phyloP scores from a whole-genome alignment of 805 yeast species.

The Starmerella bombi region DNA sequence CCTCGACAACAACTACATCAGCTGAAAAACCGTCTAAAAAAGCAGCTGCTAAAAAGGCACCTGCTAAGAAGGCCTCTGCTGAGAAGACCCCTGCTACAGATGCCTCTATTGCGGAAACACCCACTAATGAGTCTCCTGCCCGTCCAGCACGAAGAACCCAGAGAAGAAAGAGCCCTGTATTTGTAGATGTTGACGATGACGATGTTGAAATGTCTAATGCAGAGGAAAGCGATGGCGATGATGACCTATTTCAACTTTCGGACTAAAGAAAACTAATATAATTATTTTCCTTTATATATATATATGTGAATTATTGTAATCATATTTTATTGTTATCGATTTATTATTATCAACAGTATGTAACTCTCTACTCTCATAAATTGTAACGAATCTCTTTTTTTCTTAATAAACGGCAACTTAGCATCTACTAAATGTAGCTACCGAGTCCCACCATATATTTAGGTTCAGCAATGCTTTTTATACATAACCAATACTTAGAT shows the following conservation, averaged over 20 bases:
- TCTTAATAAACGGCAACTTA: too few species aligned
- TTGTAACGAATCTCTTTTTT: too few species aligned
- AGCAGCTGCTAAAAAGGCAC: not conserved
- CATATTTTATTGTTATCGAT: not conserved
- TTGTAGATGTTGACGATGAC: too few species aligned
- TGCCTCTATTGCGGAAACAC: too few species aligned
- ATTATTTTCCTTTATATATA: not conserved
- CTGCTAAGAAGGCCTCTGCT: not conserved
- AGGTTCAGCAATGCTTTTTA: not conserved
- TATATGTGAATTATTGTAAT: not conserved
- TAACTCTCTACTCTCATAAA: too few species aligned
- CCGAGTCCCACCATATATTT: too few species aligned
- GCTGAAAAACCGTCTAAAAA: not conserved
- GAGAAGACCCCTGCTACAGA: not conserved
- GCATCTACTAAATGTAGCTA: too few species aligned
- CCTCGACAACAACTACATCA: not conserved
- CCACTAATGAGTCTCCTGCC: too few species aligned
- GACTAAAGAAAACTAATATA: slow-evolving; percentile 2
- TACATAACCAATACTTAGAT: not conserved
- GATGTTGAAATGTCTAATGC: slow-evolving; percentile 10
- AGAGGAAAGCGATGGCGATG: slow-evolving; percentile 5
- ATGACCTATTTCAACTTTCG: slow-evolving; percentile 9
- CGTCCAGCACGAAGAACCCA: too few species aligned
- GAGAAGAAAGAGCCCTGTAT: too few species aligned
- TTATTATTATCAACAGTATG: not conserved